phyloP scores from a whole-genome alignment of 805 yeast genomes.

The Debaryomyces prosopidis region DNA sequence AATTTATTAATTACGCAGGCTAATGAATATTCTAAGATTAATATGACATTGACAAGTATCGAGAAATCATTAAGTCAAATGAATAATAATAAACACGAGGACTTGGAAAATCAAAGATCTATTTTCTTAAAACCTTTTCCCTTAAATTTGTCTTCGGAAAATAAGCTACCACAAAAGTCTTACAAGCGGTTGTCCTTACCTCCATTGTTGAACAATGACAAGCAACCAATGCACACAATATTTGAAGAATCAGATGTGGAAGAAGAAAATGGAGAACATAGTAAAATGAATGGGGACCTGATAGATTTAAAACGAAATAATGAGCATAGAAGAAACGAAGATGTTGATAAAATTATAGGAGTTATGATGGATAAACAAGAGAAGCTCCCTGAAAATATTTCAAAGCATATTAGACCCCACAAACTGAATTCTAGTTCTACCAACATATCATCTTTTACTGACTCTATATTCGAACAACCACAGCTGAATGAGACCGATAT shows the following conservation, averaged over 20 bases:
- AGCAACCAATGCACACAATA: slow-evolving; percentile 8
- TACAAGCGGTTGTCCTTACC: neutral
- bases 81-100: slow-evolving; percentile 2
- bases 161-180: neutral
- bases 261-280: neutral
- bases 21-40: slow-evolving; percentile 10
- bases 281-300: neutral
- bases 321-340: no score
- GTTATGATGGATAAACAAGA: no score
- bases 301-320: neutral
- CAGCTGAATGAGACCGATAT: neutral
- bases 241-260: slow-evolving; percentile 8
- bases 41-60: slow-evolving; percentile 7
- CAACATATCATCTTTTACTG: slow-evolving; percentile 1
- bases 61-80: slow-evolving; percentile 6
- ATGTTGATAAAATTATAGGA: no score
- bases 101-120: neutral
- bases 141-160: slow-evolving; percentile 10
- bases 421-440: neutral
- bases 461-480: slow-evolving; percentile 2
- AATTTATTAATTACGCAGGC: slow-evolving; percentile 9
- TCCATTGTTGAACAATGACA: neutral
- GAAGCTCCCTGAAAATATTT: no score
- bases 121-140: slow-evolving; percentile 19
- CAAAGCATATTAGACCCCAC: neutral